Percentiles rank a stretch among this genome's conserved stretches.
These are phyloP conservation scores for Fennellomyces sp. DNA, from an alignment of 371 early-diverging fungal genomes.

Conservation along the genomic window DNA sequence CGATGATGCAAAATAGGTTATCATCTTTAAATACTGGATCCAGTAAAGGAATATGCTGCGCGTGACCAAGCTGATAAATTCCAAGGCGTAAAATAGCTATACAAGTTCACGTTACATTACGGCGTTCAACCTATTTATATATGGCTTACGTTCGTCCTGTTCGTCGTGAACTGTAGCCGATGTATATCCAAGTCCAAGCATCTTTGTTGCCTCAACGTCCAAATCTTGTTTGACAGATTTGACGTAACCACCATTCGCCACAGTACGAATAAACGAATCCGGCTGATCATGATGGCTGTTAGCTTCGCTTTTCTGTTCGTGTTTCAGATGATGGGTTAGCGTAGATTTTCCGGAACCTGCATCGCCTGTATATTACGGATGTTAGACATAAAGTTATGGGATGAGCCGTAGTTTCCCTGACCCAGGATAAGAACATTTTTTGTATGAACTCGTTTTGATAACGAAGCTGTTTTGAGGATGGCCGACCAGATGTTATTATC, in stretches of 20 bases:
- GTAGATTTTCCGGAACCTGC: constrained; percentile 72
- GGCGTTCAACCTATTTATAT: neutral
- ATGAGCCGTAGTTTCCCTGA: no score
- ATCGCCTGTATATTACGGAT: constrained; percentile 46
- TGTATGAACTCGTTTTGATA: constrained; percentile 69
- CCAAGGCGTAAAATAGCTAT: constrained; percentile 77
- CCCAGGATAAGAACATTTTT: constrained; percentile 77
- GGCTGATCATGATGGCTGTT: constrained; percentile 18
- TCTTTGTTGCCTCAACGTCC: constrained; percentile 25
- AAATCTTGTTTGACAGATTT: constrained; percentile 8
- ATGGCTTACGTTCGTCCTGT: constrained; percentile 70
- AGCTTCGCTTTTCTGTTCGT: constrained; percentile 47
- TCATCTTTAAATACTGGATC: constrained; percentile 69
- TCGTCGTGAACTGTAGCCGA: constrained; percentile 81
- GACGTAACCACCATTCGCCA: constrained; percentile 15
- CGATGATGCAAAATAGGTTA: constrained; percentile 68
- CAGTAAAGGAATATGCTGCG: constrained; percentile 67
- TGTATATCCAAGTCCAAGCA: constrained; percentile 75
- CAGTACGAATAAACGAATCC: constrained; percentile 13
- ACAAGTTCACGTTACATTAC: constrained; percentile 24
- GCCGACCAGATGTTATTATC: constrained; percentile 75
- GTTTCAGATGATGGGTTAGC: constrained; percentile 63
- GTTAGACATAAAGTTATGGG: neutral
- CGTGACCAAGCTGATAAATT: constrained; percentile 75
- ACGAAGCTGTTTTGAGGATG: constrained; percentile 71